Conservation (phyloP, 2,329 filamentous ascomycete species). For the Penicillium vulpinum region DNA sequence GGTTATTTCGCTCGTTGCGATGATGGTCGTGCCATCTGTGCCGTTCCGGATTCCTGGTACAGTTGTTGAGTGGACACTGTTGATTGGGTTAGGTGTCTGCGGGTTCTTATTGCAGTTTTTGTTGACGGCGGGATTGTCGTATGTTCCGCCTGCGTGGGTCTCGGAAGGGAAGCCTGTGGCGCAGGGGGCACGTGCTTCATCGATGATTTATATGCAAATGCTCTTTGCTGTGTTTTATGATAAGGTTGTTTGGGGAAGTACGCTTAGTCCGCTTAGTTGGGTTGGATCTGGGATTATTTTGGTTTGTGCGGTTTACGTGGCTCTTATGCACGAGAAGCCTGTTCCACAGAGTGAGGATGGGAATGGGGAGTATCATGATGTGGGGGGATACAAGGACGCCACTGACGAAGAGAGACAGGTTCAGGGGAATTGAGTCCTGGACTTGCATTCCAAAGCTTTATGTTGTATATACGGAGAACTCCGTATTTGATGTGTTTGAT, state of each 20-base stretch:
- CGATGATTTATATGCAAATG: conserved; percentile 71
- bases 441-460: not conserved
- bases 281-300: conserved; percentile 64
- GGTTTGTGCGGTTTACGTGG: conserved; percentile 65
- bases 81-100: conserved; percentile 67
- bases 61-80: conserved; percentile 62
- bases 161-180: conserved; percentile 7
- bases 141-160: conserved; percentile 59
- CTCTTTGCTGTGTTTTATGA: conserved; percentile 67
- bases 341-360: not conserved
- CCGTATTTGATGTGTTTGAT: no score
- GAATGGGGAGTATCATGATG: conserved; percentile 3
- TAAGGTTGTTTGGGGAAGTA: conserved; percentile 62
- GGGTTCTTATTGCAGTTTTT: conserved; percentile 86
- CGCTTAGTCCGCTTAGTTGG: conserved; percentile 59
- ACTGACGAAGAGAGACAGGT: conserved; percentile 1
- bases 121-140: conserved; percentile 73
- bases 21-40: conserved; percentile 58
- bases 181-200: conserved; percentile 55
- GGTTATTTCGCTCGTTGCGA: conserved; percentile 63
- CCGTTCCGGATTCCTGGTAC: conserved; percentile 58
- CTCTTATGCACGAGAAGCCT: conserved; percentile 43
- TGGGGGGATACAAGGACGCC: conserved; percentile 7
- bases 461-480: not conserved
- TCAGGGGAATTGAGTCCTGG: conserved; percentile 10